These are phyloP conservation scores for Trichophyton rubrum DNA, from an alignment of 2,329 filamentous ascomycete genomes.

Conservation along the genomic window DNA sequence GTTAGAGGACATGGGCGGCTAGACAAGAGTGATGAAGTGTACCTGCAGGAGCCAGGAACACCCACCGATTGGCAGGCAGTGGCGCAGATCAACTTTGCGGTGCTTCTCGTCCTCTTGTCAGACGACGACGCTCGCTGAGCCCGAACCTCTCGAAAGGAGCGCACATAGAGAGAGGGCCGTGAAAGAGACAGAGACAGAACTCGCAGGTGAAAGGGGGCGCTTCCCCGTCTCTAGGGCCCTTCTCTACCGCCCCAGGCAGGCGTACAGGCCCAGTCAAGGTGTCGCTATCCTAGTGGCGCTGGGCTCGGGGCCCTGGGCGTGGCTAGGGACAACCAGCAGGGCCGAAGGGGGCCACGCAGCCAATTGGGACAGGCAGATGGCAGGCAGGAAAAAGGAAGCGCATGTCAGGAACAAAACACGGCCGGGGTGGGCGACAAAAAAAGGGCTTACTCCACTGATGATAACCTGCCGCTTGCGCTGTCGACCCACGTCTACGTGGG, in stretches of 20 bases:
- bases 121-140: too few species aligned
- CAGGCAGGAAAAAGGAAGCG: neutral
- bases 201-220: too few species aligned
- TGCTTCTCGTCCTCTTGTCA: neutral
- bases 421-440: neutral
- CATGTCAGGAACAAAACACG: conserved; percentile 1
- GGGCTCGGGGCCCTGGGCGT: neutral
- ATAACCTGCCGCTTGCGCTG: neutral
- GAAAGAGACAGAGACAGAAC: too few species aligned
- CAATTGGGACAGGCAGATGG: neutral
- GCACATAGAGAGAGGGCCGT: too few species aligned
- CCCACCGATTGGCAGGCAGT: neutral
- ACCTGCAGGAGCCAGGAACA: conserved; percentile 1
- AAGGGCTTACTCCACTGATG: neutral
- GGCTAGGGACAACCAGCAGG: neutral
- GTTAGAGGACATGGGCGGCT: neutral
- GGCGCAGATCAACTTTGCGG: neutral
- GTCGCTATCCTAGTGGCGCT: neutral
- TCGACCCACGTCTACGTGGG: neutral
- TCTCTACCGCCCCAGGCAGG: too few species aligned
- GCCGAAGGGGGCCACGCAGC: neutral
- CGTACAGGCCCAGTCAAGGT: neutral
- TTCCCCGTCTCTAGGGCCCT: too few species aligned
- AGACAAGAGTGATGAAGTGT: neutral
- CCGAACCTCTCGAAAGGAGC: too few species aligned